Evolutionary conservation across 495 filamentous ascomycete species (phyloP).

Genomic region (Penicillium coprophilum): DNA sequence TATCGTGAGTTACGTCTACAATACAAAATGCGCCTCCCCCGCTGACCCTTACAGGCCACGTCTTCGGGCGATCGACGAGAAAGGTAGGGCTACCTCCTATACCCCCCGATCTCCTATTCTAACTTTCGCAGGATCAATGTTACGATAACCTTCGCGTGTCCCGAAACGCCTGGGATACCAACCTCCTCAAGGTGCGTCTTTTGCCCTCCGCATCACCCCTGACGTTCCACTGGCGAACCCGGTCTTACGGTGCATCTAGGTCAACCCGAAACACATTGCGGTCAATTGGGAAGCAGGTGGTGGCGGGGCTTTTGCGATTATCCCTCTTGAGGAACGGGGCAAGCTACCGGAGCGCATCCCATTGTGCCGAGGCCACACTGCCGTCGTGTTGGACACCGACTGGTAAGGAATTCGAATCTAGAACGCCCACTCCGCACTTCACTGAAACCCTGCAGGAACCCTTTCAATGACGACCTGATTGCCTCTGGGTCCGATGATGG

Average conservation of each 20-base stretch:
- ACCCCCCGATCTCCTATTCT: slow-evolving; percentile 10
- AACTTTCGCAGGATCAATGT: slow-evolving; percentile 67
- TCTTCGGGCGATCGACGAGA: slow-evolving; percentile 90
- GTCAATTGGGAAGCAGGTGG: slow-evolving; percentile 99
- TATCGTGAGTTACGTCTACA: slow-evolving; percentile 70
- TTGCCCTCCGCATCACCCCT: slow-evolving; percentile 28
- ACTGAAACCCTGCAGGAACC: slow-evolving; percentile 65
- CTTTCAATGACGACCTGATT: slow-evolving; percentile 90
- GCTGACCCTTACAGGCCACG: slow-evolving; percentile 69
- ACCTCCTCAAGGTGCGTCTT: slow-evolving; percentile 85
- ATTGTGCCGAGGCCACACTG: slow-evolving; percentile 92
- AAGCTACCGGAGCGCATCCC: slow-evolving; percentile 90
- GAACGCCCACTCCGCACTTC: slow-evolving; percentile 8
- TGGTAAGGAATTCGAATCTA: slow-evolving; percentile 60
- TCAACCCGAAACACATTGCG: slow-evolving; percentile 90
- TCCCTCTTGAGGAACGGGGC: slow-evolving; percentile 84
- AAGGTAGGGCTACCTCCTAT: slow-evolving; percentile 60
- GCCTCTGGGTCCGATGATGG: slow-evolving; percentile 95
- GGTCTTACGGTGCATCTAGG: slow-evolving; percentile 52
- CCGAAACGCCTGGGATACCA: slow-evolving; percentile 98
- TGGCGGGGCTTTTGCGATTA: slow-evolving; percentile 95
- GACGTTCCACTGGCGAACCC: slow-evolving; percentile 20
- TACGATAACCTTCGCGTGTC: slow-evolving; percentile 96
- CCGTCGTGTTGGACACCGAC: slow-evolving; percentile 94
- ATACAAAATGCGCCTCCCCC: slow-evolving; percentile 18